Base-by-base conservation (phyloP, 768 basidiomycete species). In the Panus rudis region DNA sequence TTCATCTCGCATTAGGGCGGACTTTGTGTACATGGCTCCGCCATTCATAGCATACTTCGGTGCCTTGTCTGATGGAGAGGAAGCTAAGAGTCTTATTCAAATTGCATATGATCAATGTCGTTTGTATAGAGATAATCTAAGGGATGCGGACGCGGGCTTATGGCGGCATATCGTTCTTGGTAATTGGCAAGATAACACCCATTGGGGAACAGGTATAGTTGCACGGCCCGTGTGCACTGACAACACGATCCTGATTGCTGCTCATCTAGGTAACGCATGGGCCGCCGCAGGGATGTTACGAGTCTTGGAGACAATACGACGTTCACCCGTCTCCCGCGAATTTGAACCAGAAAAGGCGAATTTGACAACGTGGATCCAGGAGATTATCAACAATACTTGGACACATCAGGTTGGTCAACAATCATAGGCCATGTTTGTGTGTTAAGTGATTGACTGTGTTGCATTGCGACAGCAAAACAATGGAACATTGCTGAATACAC, bases 1-100 rank as follows among this genome's bases (percentile, higher is more conserved):
- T 23, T 17, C 30, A n/a, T n/a, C n/a, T n/a, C n/a, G n/a, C n/a
- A 38, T 37, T 45, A 78, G 77, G 77, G 61, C 76, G 28, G 76
- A 78, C 54, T 80, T 73, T 48, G 60, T 76, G 3, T 79, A 74
- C 59, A 79, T 78, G 79, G 76, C 64, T 1, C 78, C 79, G 12
- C 77, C 79, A 2, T 82, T 82, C 56, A 71, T 83, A 39, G 79
- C 81, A 17, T 82, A 82, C 58, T 80, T 66, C 48, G 81, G 79
- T 14, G 70, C 70, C 4, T 51, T 75, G n/a, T 50, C 68, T 53
- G 63, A 64, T 16, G 69, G 64, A 43, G 43, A 60, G 31, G 48
- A 42, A 14, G 64, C 66, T 52, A 50, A 48, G 33, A 47, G 54
- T 1, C 47, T 78, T 6, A 48, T 83, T 37, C 65, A 69, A 31